Conservation (phyloP, 495 filamentous ascomycete species). For the Bryoglossum gracile region DNA sequence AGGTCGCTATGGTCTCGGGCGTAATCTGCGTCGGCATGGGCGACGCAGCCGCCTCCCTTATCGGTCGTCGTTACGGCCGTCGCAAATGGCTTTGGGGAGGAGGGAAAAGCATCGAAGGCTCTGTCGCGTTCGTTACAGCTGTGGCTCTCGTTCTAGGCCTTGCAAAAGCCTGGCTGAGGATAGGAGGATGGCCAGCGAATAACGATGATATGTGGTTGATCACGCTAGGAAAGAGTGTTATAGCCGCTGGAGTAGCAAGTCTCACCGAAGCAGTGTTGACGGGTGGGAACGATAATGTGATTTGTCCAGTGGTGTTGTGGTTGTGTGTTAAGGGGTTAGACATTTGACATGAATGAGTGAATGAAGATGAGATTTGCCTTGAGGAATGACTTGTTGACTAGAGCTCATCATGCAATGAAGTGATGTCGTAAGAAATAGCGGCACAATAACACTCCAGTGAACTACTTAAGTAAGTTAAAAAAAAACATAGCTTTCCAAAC, state of each 20-base stretch:
- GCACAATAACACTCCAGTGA: too few relatives aligned
- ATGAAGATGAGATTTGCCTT: too few relatives aligned
- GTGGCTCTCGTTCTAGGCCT: constrained; percentile 65
- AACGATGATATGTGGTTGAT: constrained; percentile 32
- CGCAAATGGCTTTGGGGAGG: constrained; percentile 96
- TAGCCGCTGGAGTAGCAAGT: constrained; percentile 75
- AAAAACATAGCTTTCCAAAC: too few relatives aligned
- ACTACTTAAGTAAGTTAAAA: too few relatives aligned
- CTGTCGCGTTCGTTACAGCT: constrained; percentile 72
- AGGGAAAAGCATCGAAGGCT: constrained; percentile 91
- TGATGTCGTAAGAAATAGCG: too few relatives aligned
- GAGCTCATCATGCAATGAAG: too few relatives aligned
- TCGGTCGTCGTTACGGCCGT: constrained; percentile 79
- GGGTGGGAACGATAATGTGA: constrained; percentile 97
- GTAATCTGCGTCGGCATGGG: constrained; percentile 93
- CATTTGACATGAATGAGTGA: too few relatives aligned
- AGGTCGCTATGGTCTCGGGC: constrained; percentile 82
- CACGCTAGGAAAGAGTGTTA: constrained; percentile 48
- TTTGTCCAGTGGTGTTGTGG: constrained; percentile 95
- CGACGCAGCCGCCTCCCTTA: constrained; percentile 87
- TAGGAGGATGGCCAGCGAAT: constrained; percentile 60
- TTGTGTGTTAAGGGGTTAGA: constrained; percentile 72
- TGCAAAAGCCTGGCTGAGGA: constrained; percentile 66
- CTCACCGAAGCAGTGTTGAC: constrained; percentile 93
- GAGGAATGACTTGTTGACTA: too few relatives aligned